Conservation (phyloP, 2,329 filamentous ascomycete species). For the Botrytis pseudocinerea region DNA sequence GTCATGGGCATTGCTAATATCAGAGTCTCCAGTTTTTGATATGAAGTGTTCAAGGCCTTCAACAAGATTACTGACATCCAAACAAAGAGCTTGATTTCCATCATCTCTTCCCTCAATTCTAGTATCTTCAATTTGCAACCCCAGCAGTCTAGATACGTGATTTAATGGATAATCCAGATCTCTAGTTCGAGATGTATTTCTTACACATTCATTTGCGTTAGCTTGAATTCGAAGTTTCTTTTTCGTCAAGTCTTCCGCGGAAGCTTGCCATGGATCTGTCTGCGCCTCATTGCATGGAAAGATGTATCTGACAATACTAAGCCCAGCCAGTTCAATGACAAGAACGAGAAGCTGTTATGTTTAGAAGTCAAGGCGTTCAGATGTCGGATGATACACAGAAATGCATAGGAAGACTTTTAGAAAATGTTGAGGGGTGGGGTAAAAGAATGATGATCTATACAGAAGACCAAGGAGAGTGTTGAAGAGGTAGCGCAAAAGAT, state of each 20-base stretch:
- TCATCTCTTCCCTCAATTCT: not conserved
- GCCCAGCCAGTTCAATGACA: not conserved
- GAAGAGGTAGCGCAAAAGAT: not conserved
- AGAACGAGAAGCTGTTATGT: not conserved
- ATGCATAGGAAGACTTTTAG: not conserved
- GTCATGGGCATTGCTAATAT: not conserved
- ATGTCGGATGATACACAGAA: not conserved
- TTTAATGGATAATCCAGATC: not conserved
- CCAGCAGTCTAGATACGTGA: not conserved
- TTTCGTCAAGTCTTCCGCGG: not conserved
- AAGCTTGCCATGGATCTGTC: too few relatives aligned
- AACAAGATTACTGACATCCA: not conserved
- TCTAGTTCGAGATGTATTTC: not conserved
- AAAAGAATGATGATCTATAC: not conserved
- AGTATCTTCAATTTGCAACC: not conserved
- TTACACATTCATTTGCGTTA: not conserved
- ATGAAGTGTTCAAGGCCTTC: too few relatives aligned
- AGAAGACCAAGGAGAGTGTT: not conserved
- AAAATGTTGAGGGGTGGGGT: not conserved
- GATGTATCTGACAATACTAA: not conserved
- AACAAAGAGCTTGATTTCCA: not conserved
- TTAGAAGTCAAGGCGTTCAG: not conserved
- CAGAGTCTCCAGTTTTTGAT: not conserved
- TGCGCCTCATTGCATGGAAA: not conserved
- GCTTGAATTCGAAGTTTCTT: not conserved